These are phyloP conservation scores for Botrytis byssoidea DNA, from an alignment of 2,329 filamentous ascomycete genomes.

Conservation along the genomic window DNA sequence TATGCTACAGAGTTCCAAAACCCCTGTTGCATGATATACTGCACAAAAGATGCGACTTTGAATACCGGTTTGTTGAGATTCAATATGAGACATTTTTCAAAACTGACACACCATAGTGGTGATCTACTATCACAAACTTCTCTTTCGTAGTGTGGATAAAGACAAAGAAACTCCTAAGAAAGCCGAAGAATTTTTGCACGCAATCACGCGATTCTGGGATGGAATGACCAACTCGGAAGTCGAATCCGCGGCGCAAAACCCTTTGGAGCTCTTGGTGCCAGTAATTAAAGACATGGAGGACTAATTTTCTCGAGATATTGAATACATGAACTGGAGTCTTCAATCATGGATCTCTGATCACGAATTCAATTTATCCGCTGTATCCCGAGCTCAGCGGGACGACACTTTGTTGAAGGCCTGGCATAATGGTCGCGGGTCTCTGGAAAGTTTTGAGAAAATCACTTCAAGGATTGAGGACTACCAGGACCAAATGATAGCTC, in stretches of 20 bases:
- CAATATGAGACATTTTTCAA: fast-evolving
- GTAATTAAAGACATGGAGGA: neutral
- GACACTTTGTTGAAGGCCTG: neutral
- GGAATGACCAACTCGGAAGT: neutral
- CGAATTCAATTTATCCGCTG: neutral
- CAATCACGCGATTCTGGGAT: neutral
- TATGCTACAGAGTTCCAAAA: neutral
- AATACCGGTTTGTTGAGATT: neutral
- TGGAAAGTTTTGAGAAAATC: neutral
- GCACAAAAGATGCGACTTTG: neutral
- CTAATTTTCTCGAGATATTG: neutral
- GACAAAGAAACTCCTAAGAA: neutral
- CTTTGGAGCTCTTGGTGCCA: neutral
- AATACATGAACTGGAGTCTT: neutral
- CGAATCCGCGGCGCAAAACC: neutral
- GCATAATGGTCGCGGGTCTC: neutral
- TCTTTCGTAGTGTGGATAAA: neutral
- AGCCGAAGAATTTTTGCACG: neutral
- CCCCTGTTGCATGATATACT: neutral
- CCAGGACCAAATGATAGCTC: slow-evolving; percentile 27
- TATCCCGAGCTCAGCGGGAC: neutral
- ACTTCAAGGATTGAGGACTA: slow-evolving; percentile 21
- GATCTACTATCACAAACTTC: neutral
- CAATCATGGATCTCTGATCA: neutral
- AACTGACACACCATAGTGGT: neutral